These are phyloP conservation scores for Circinella umbellata DNA, from an alignment of 371 early-diverging fungal genomes.

Conservation along the genomic window DNA sequence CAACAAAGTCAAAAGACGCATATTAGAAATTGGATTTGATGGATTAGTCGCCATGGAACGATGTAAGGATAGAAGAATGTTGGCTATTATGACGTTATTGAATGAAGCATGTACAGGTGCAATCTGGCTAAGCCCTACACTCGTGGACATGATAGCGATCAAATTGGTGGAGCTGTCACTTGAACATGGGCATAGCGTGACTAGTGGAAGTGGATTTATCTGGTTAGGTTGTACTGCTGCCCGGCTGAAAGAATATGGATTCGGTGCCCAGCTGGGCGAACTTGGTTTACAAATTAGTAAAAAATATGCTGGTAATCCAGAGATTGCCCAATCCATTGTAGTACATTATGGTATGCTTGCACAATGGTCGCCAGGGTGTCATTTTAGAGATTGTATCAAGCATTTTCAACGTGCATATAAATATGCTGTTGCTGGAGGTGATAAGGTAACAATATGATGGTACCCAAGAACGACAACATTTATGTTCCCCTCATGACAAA, in stretches of 20 bases:
- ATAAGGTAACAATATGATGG: constrained; percentile 27
- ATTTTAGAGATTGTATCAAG: constrained; percentile 33
- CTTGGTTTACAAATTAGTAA: constrained; percentile 41
- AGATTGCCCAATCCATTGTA: constrained; percentile 45
- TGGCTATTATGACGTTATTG: constrained; percentile 40
- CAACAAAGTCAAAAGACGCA: constrained; percentile 21
- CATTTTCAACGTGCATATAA: constrained; percentile 46
- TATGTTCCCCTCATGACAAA: no score
- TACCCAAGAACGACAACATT: no score
- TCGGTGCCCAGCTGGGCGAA: constrained; percentile 43
- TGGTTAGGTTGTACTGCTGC: constrained; percentile 45
- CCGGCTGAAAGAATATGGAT: constrained; percentile 32
- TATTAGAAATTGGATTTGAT: constrained; percentile 29
- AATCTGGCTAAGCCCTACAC: constrained; percentile 40
- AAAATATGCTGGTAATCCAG: constrained; percentile 43
- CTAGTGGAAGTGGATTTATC: constrained; percentile 45
- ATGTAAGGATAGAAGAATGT: constrained; percentile 26
- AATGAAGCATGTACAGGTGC: constrained; percentile 49
- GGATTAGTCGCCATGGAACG: constrained; percentile 17
- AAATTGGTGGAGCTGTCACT: constrained; percentile 46
- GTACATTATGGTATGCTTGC: constrained; percentile 40
- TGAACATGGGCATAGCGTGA: constrained; percentile 33
- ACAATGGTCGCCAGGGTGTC: constrained; percentile 39
- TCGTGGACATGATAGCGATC: constrained; percentile 40
- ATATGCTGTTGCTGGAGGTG: constrained; percentile 47